A percentile compares a stretch with the other conserved stretches of the same genome.
These are phyloP conservation scores for Bipolaris bicolor DNA, from an alignment of 2,329 filamentous ascomycete species.

Conservation along the genomic window DNA sequence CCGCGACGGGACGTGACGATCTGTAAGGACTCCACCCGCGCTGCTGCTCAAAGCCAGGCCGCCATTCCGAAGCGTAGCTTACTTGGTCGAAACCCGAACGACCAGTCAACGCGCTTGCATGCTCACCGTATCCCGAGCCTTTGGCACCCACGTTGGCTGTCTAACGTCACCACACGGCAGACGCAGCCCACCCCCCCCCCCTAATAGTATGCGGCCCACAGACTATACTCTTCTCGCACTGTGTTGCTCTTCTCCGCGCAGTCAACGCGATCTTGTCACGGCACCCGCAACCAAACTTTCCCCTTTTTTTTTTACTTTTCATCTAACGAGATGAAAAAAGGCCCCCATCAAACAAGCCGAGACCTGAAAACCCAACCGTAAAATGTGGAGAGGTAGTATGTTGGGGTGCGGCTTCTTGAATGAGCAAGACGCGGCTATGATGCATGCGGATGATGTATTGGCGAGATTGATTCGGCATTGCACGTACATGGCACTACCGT, in stretches of 20 bases:
- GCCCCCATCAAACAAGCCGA: slow-evolving; percentile 18
- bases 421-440: slow-evolving; percentile 14
- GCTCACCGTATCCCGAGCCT: slow-evolving; percentile 19
- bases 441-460: slow-evolving; percentile 21
- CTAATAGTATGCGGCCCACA: slow-evolving; percentile 9
- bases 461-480: slow-evolving; percentile 28
- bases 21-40: slow-evolving; percentile 14
- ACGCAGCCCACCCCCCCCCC: slow-evolving; percentile 4
- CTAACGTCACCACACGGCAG: slow-evolving; percentile 18
- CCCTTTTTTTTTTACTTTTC: slow-evolving; percentile 16
- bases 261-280: neutral
- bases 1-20: slow-evolving; percentile 36
- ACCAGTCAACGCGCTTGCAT: slow-evolving; percentile 11
- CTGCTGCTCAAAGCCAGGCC: slow-evolving; percentile 16
- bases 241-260: slow-evolving; percentile 24
- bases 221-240: slow-evolving; percentile 8
- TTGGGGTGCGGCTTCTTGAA: slow-evolving; percentile 28
- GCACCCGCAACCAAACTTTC: slow-evolving; percentile 5
- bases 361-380: slow-evolving; percentile 19
- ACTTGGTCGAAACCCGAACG: slow-evolving; percentile 10
- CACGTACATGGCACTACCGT: slow-evolving; percentile 30
- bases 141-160: slow-evolving; percentile 17
- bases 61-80: slow-evolving; percentile 22
- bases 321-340: slow-evolving; percentile 31
- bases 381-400: slow-evolving; percentile 39